Base-by-base conservation (phyloP, 179 eudicot genomes). In the Beta corolliflora region DNA sequence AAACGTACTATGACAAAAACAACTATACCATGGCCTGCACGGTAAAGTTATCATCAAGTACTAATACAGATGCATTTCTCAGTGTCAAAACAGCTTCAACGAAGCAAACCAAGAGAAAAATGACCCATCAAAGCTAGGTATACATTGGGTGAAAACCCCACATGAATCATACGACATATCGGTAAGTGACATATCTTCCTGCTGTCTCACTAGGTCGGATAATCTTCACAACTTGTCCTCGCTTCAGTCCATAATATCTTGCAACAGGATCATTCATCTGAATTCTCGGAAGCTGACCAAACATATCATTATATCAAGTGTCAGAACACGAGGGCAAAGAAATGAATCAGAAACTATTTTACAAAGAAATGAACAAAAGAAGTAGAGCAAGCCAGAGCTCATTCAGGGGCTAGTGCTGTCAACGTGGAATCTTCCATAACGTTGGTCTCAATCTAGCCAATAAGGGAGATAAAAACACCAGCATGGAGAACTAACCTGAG, bases 121-220 rank as follows among this genome's bases (percentile, higher is more conserved):
- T 59, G n/a, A 25, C 10, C 53, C 41, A 11, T 13, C 5, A 13
- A 29, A 59, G 48, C 16, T 68, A 1, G 21, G n/a, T 9, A 73
- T 73, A 41, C n/a, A n/a, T 41, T 31, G 14, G 6, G 16, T 10
- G 9, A 64, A 19, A 45, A 13, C 13, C 23, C 10, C 48, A 36
- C 11, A 50, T 12, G 2, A 45, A 53, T 85, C 86, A 89, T 58
- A 88, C 93, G 73, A 93, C 97, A 78, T 86, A 90, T 61, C 93
- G 85, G 75, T 90, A 93, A 0, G 96, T 92, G 73, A 93, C 87
- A 52, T 93, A 92, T 76, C 94, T 87, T 19, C 95, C 94, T 0
- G 95, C 97, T 82, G 97, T 93, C 84, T 92, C 97, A 91, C 97
- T 92, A 10, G 94, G 93, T 3, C 96, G 91, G 56, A 89, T 91